Conservation (phyloP, 441 rosid genomes). For the Omphalea diandra region DNA sequence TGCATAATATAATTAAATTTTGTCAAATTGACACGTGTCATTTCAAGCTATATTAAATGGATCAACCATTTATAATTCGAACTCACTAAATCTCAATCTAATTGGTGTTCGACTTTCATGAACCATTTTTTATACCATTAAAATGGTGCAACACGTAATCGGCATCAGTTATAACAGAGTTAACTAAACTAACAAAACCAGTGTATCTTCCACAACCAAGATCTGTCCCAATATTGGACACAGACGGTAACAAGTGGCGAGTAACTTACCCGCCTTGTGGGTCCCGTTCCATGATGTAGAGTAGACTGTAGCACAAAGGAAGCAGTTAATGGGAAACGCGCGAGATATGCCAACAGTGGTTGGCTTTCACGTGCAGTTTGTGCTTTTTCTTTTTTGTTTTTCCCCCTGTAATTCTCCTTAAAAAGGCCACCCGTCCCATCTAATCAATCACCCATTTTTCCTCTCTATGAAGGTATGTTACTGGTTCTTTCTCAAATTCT, state of each 20-base stretch:
- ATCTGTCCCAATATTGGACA: not conserved
- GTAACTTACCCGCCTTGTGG: not conserved
- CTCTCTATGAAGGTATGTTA: constrained; percentile 14
- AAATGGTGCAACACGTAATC: too few species aligned
- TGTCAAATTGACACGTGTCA: too few species aligned
- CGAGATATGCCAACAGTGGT: not conserved
- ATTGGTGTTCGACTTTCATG: too few species aligned
- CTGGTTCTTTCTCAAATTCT: constrained; percentile 6
- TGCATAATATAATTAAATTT: too few species aligned
- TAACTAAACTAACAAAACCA: too few species aligned
- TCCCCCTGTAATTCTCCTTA: constrained; percentile 13
- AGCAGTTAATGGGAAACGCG: constrained; percentile 18
- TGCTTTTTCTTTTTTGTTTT: constrained; percentile 4
- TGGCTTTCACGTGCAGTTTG: constrained; percentile 10
- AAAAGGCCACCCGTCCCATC: not conserved
- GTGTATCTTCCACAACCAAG: too few species aligned
- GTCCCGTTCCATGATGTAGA: not conserved
- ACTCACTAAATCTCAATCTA: too few species aligned
- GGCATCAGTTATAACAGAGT: too few species aligned
- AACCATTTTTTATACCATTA: too few species aligned
- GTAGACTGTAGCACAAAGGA: too few species aligned
- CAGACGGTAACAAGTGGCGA: not conserved
- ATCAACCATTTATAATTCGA: too few species aligned
- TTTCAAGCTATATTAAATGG: too few species aligned
- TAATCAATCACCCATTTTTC: constrained; percentile 4